These are phyloP conservation scores for Penicillium egyptiacum DNA, from an alignment of 495 filamentous ascomycete species.

Conservation along the genomic window DNA sequence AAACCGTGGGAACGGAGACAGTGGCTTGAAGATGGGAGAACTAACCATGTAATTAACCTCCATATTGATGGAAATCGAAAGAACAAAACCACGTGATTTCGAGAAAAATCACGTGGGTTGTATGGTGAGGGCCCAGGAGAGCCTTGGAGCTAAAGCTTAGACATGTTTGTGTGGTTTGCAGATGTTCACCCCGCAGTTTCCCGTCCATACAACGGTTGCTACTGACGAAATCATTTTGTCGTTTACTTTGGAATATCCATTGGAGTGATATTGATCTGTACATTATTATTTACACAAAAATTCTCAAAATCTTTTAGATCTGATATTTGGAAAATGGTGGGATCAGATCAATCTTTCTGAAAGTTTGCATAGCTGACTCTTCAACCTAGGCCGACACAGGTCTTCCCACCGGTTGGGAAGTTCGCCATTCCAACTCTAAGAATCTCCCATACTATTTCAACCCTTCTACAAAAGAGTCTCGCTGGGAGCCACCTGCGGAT, in stretches of 20 bases:
- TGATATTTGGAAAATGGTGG: conserved; percentile 1
- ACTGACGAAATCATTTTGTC: not conserved
- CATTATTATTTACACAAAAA: conserved; percentile 2
- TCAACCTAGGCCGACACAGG: conserved; percentile 63
- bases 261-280: not conserved
- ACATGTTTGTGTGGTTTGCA: conserved; percentile 25
- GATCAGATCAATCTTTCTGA: not conserved
- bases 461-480: conserved; percentile 71
- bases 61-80: not conserved
- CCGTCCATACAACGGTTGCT: not conserved
- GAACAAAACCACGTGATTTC: not conserved
- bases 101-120: not conserved
- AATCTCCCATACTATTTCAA: conserved; percentile 99
- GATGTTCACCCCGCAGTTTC: conserved; percentile 23
- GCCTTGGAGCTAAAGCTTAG: conserved; percentile 15
- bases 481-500: conserved; percentile 88
- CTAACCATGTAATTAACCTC: not conserved
- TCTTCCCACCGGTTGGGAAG: conserved; percentile 86
- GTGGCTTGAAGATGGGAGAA: not conserved
- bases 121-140: too few relatives aligned
- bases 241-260: not conserved
- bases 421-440: conserved; percentile 94
- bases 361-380: conserved; percentile 5
- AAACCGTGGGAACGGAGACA: not conserved
- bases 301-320: not conserved